Evolutionary conservation across 1,139 yeast species (phyloP), one percentile per base, ranked within the genome.

Genomic region (Pichia inconspicua): DNA sequence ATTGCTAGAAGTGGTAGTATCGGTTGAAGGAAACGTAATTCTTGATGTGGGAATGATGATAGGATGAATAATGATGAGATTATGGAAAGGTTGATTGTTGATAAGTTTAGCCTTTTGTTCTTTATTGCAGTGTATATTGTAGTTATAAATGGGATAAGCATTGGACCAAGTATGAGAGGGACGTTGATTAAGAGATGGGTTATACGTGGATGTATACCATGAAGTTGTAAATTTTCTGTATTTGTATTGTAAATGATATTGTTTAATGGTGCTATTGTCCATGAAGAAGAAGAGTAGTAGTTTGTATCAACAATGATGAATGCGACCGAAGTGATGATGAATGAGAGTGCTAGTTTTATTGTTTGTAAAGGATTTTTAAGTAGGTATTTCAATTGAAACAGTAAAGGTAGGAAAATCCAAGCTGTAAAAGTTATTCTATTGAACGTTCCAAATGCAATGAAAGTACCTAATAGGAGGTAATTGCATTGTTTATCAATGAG

Each of bases 31-130:
- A 94, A 94, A 42, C 99, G 71, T 28, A 87, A 71, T 62, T 94
- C 99, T 63, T 94, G 98, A 62, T 94, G 99, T 10, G 95, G 95
- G 14, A 88, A 73, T 0, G 78, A 5, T 0, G 97, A 87, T 28
- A 92, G 70, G 5, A 78, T 50, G 0, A 69, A 5, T 1, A 87
- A 37, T 0, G 90, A 95, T 14, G 95, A 79, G 1, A 75, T 51
- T 0, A 83, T 71, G 0, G 90, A 66, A 41, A 83, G 66, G 53
- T 80, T 77, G 2, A 87, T 78, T 0, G 79, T 68, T 11, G 9
- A 7, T 5, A 34, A 6, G 22, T 34, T 9, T n/a, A 9, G n/a
- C n/a, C n/a, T n/a, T n/a, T 15, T 7, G 7, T 34, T n/a, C 0
- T 11, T 5, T 15, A 81, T 74, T 45, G 49, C 65, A 55, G 65